Conservation (phyloP, 2,329 filamentous ascomycete genomes). For the Myriosclerotinia scirpicola region DNA sequence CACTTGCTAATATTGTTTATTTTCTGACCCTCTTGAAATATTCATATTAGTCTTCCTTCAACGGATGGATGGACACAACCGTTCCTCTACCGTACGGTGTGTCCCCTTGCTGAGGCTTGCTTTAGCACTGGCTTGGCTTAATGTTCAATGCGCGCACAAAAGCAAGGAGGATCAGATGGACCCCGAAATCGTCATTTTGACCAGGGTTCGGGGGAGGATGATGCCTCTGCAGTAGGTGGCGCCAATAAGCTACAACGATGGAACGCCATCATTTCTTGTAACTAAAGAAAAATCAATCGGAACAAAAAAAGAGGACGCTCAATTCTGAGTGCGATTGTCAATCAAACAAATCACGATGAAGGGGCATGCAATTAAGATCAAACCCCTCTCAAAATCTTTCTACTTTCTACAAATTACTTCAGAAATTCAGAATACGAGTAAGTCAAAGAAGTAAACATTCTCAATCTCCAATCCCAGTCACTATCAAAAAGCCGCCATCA, state of each 20-base stretch:
- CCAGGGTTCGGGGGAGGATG: conserved; percentile 9
- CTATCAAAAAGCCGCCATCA: conserved; percentile 6
- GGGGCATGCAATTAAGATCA: background rate
- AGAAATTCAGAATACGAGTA: background rate
- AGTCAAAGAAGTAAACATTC: conserved; percentile 6
- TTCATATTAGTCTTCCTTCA: background rate
- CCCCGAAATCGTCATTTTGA: conserved; percentile 21
- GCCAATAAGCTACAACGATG: conserved; percentile 14
- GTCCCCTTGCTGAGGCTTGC: conserved; percentile 15
- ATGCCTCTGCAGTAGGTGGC: conserved; percentile 13
- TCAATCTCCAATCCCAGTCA: conserved; percentile 19
- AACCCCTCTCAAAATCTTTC: background rate
- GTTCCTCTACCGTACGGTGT: background rate
- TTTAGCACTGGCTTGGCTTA: conserved; percentile 3
- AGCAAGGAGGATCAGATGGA: conserved; percentile 18
- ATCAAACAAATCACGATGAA: conserved; percentile 8
- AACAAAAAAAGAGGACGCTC: background rate
- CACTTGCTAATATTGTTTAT: conserved; percentile 10
- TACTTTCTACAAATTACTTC: background rate
- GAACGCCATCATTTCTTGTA: conserved; percentile 17
- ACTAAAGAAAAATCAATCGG: background rate
- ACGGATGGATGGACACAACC: conserved; percentile 18
- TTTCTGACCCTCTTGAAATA: background rate
- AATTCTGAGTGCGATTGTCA: background rate
- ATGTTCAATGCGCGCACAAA: conserved; percentile 18